Evolutionary conservation across 2,329 filamentous ascomycete genomes (phyloP), one percentile per base, ranked within the genome.

Genomic region (Aspergillus quadricinctus): DNA sequence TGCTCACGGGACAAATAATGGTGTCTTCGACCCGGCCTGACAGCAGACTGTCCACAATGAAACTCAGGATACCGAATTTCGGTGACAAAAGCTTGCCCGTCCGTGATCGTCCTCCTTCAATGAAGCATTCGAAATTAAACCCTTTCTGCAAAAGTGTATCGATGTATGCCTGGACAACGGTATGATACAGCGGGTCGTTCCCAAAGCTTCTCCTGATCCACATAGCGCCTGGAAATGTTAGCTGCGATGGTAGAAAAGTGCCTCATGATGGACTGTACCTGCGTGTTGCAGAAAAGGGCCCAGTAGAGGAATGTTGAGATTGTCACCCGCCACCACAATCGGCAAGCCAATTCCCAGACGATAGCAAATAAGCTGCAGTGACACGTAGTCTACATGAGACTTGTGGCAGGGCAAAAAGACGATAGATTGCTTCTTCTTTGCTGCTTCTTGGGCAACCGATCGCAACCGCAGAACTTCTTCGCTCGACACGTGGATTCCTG

Each of bases 51-150:
- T 99, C 94, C 19, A 99, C 78, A 41, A 97, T 83, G 66, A 97
- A 99, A 67, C 86, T 90, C 28, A 99, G 77, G 57, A 99, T 97
- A 9, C 94, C 94, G 63, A 97, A 97, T 69, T 97, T 97, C 0
- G 94, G 94, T 2, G 92, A 88, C 11, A 99, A 75, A 2, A 99
- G 82, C 75, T 99, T 99, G 28, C 94, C 94, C 0, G 93, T 99
- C 52, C 94, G 82, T 31, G 92, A 97, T 19, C 94, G 83, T 1
- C 93, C 92, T 17, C 94, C 94, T 76, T 99, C 94, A 57, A 99
- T 95, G 66, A 99, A 99, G 72, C 94, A 99, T 73, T 97, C 93
- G 50, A 99, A 85, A 70, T 99, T 97, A 75, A 88, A 96, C 0
- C 94, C 94, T 61, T 90, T 87, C 68, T 94, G 90, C 2, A 99